phyloP scores from a whole-genome alignment of 306 rosid genomes.

The Trichosanthes truncata region DNA sequence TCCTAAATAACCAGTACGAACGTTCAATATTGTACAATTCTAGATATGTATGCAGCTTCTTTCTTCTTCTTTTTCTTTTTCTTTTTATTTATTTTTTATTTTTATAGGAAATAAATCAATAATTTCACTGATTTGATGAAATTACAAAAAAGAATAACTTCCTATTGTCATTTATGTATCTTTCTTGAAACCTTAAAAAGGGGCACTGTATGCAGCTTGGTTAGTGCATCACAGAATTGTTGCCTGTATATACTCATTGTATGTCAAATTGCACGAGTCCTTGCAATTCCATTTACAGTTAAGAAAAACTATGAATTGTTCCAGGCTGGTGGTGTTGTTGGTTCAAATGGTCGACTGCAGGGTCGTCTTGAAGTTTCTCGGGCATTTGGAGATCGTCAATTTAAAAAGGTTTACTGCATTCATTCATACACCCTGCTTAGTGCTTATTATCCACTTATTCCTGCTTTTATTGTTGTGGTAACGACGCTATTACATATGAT shows the following conservation, averaged over 20 bases:
- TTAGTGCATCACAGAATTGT: background rate
- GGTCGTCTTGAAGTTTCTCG: conserved; percentile 92
- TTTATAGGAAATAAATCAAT: background rate
- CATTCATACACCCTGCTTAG: background rate
- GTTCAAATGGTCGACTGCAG: conserved; percentile 79
- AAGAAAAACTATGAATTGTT: background rate
- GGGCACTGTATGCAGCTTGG: background rate
- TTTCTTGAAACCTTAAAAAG: too few relatives aligned
- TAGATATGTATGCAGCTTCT: background rate
- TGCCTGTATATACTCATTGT: background rate
- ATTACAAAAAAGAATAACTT: too few relatives aligned
- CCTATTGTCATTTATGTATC: background rate
- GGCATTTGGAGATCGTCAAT: conserved; percentile 82
- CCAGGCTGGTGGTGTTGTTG: conserved; percentile 82
- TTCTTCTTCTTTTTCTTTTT: too few relatives aligned
- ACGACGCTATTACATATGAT: too few relatives aligned
- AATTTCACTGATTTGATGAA: background rate
- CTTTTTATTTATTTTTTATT: too few relatives aligned
- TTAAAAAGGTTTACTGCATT: conserved; percentile 53
- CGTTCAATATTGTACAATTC: background rate
- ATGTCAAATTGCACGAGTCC: background rate
- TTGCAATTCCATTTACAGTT: background rate
- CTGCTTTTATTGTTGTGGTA: background rate
- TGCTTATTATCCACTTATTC: background rate
- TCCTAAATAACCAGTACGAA: background rate